Evolutionary conservation across 75 land plant genomes (phyloP), one percentile per base, ranked within the genome.

Genomic region (Cupressus sempervirens): DNA sequence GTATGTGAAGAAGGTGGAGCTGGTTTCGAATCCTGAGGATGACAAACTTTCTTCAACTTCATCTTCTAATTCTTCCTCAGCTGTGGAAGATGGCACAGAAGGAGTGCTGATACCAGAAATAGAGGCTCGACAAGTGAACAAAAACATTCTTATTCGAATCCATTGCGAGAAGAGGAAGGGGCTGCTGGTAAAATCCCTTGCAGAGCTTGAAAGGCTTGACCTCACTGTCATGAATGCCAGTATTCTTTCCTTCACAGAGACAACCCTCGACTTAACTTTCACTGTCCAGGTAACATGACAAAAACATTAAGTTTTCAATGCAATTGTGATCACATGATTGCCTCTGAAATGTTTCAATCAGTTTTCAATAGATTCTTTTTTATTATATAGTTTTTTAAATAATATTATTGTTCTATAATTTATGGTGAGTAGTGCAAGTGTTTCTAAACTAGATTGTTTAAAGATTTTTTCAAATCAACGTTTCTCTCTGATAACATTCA

Each of bases 81-180:
- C 26, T 12, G 41, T 36, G 1, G 46, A 79, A 45, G 34, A 43
- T 10, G 15, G 45, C 52, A 45, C 45, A 10, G 30, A 45, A n/a
- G 48, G 80, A 2, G 30, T 23, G 48, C 4, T 77, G 7, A 77
- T n/a, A 23, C 90, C 95, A 4, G 94, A 93, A 79, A 92, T 95
- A 45, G 94, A 96, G 83, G 96, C 90, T 16, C 89, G 91, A 43
- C 50, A 89, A 38, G 88, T 90, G 3, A 91, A 86, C 20, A 94
- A 87, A 40, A 89, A 89, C 84, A 88, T 93, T 20, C 90, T 96
- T 50, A 87, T 96, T 7, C 88, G 87, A 36, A 85, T 94, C 70
- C 95, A 94, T 70, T 92, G 94, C 80, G 89, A 94, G 86, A 94
- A 86, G 48, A 46, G 79, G 35, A 91, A 94, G 84, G 92, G 96